Evolutionary conservation across 1,139 yeast genomes (phyloP).

Genomic region (Geotrichum candidum): DNA sequence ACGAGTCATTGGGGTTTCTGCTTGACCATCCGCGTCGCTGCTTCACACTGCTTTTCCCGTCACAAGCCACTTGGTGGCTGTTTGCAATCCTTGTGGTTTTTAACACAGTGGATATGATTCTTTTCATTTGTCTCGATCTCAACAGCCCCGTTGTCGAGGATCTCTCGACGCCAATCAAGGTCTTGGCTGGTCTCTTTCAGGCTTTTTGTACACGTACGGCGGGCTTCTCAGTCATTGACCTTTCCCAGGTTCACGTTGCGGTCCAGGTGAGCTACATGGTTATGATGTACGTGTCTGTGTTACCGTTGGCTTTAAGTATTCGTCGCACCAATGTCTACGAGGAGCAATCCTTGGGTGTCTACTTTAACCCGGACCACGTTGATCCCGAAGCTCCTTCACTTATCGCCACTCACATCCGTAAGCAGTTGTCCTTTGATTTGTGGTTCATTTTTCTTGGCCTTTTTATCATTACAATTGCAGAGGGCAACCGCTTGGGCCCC

Average conservation of each 20-base stretch:
- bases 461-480: conserved; percentile 80
- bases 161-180: conserved; percentile 60
- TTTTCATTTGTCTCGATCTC: conserved; percentile 74
- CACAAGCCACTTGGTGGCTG: conserved; percentile 94
- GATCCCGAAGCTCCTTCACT: conserved; percentile 41
- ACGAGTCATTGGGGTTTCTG: conserved; percentile 76
- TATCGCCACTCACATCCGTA: conserved; percentile 81
- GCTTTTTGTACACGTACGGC: conserved; percentile 93
- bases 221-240: conserved; percentile 70
- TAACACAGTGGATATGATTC: conserved; percentile 69
- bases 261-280: conserved; percentile 89
- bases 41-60: conserved; percentile 84
- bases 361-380: conserved; percentile 42
- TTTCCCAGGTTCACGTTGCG: conserved; percentile 74
- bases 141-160: conserved; percentile 40
- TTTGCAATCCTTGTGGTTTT: conserved; percentile 63
- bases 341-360: conserved; percentile 89
- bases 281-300: conserved; percentile 96
- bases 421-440: conserved; percentile 86
- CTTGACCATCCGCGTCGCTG: conserved; percentile 97
- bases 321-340: conserved; percentile 96
- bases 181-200: conserved; percentile 79
- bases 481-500: conserved; percentile 54
- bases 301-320: conserved; percentile 92
- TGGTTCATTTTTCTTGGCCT: conserved; percentile 90